A percentile compares a stretch with the other conserved stretches of the same genome.
These are phyloP conservation scores for Solanum dulcamara DNA, from an alignment of 257 asterid species.

Conservation along the genomic window DNA sequence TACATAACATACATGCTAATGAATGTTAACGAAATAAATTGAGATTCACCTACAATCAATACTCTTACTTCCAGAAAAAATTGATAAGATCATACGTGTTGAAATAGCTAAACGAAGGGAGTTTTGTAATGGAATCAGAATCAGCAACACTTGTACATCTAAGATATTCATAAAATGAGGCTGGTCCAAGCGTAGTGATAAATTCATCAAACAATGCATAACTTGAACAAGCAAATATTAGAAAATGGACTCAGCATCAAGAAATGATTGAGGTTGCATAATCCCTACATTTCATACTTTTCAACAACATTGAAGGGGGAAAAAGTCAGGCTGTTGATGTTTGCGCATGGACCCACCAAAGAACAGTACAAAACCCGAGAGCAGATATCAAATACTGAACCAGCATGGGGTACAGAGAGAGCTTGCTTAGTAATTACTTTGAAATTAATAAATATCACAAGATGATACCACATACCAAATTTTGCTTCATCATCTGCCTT, in stretches of 20 bases:
- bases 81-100: neutral
- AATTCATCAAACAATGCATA: neutral
- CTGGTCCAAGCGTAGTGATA: neutral
- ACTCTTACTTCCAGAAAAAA: neutral
- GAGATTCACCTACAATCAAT: neutral
- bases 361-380: neutral
- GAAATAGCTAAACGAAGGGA: neutral
- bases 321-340: neutral
- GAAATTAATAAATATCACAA: neutral
- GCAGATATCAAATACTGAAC: neutral
- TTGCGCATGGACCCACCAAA: neutral
- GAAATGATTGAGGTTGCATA: neutral
- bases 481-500: conserved; percentile 93
- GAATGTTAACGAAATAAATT: neutral
- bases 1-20: neutral
- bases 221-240: neutral
- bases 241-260: neutral
- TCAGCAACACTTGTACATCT: neutral
- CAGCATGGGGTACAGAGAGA: neutral
- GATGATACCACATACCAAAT: conserved; percentile 42
- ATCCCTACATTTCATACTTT: neutral
- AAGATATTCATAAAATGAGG: neutral
- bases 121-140: neutral
- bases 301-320: neutral
- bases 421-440: neutral